phyloP scores from a whole-genome alignment of 345 rosid genomes.

The Moringa oleifera region DNA sequence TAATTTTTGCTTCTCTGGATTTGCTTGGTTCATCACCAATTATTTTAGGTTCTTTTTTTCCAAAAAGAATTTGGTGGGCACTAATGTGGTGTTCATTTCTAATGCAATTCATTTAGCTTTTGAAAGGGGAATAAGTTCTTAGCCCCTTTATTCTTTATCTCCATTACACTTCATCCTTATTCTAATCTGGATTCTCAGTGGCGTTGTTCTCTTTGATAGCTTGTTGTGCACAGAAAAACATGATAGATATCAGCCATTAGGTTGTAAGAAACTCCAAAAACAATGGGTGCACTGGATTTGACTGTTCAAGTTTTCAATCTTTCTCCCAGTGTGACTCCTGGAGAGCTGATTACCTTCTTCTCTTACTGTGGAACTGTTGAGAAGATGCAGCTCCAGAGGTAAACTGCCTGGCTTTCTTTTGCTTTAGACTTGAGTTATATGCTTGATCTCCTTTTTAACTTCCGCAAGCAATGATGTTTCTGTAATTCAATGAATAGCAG shows the following conservation, averaged over 20 bases:
- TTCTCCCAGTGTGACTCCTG: constrained; percentile 15
- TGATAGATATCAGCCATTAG: too few relatives aligned
- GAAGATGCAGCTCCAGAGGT: constrained; percentile 24
- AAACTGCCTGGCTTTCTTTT: neutral
- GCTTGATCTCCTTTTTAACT: neutral
- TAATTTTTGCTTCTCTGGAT: too few relatives aligned
- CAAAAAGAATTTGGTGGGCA: too few relatives aligned
- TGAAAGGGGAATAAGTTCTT: too few relatives aligned
- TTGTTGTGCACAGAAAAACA: too few relatives aligned
- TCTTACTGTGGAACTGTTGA: constrained; percentile 39
- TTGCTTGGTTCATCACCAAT: too few relatives aligned
- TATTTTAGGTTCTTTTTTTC: neutral
- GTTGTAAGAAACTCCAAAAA: neutral
- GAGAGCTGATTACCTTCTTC: constrained; percentile 26
- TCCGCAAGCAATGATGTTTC: neutral
- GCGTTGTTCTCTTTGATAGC: too few relatives aligned
- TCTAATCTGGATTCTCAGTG: too few relatives aligned
- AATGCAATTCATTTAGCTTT: too few relatives aligned
- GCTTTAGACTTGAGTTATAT: neutral
- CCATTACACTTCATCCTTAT: too few relatives aligned
- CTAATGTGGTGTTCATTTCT: too few relatives aligned
- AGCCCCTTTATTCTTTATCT: too few relatives aligned
- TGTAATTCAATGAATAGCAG: constrained; percentile 10
- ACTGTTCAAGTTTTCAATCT: constrained; percentile 28
- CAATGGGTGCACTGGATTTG: constrained; percentile 17